Evolutionary conservation across 2,329 filamentous ascomycete species (phyloP), one percentile per base, ranked within the genome.

Genomic region (Capronia epimyces): DNA sequence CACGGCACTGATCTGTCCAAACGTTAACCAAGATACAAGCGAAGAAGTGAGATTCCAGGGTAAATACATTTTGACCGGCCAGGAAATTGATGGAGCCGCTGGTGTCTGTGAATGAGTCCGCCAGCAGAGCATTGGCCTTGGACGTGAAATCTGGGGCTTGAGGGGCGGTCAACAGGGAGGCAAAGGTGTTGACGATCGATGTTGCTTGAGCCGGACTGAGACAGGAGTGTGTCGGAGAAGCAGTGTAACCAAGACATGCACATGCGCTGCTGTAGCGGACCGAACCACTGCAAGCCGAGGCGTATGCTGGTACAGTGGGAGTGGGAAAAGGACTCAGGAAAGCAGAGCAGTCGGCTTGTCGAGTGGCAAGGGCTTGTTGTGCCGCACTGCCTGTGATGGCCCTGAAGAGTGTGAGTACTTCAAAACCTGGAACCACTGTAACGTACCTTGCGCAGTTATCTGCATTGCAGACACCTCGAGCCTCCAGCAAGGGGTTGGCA

Each of bases 41-140:
- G 41, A 31, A 18, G 41, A 15, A 13, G n/a, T n/a, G n/a, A n/a
- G 6, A 37, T 32, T n/a, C 29, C 3, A 8, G 12, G 8, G 13
- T 1, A 16, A 12, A n/a, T 25, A 55, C 54, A 37, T 50, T 46
- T 29, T 48, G 44, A 6, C 36, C 20, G n/a, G 52, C 52, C 24
- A 55, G 22, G 13, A 49, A 52, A 37, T 57, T 53, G 50, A 59
- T 59, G n/a, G 57, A 57, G 31, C 52, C 55, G 15, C 54, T 51
- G 25, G 46, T 55, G 27, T 55, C 55, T 12, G 43, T 50, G 48
- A 59, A 59, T 15, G 25, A 49, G 31, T 52, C 47, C 7, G 56
- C 52, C 16, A 59, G 49, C n/a, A 55, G 29, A 21, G 52, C 44
- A 22, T 57, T 52, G 9, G 50, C 57, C 31, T 49, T 55, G 10